Conservation (phyloP, 1,139 yeast genomes). For the Pichia sp. region DNA sequence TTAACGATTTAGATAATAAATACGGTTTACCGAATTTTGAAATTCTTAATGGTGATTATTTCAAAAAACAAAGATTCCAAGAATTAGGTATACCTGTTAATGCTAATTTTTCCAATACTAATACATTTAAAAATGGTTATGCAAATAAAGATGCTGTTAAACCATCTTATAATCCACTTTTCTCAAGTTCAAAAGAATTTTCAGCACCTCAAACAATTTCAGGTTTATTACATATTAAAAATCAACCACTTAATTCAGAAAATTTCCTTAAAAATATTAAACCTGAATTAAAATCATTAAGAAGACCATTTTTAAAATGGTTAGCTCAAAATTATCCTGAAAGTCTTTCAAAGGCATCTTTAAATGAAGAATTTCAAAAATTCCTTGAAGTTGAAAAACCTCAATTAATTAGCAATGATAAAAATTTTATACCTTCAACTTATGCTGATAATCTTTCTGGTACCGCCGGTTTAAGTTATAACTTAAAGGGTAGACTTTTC, state of each 20-base stretch:
- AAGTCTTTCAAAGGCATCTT: constrained; percentile 22
- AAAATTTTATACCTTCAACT: constrained; percentile 18
- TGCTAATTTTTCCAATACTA: constrained; percentile 4
- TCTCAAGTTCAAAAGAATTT: constrained; percentile 17
- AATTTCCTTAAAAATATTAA: constrained; percentile 20
- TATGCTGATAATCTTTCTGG: constrained; percentile 37
- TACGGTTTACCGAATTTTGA: constrained; percentile 50
- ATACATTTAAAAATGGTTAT: background rate
- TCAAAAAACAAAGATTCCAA: constrained; percentile 45
- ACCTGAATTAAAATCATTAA: constrained; percentile 25
- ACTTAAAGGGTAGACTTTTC: constrained; percentile 60
- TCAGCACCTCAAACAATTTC: constrained; percentile 18
- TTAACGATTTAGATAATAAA: constrained; percentile 46
- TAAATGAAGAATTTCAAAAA: constrained; percentile 33
- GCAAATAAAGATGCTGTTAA: background rate
- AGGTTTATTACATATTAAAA: constrained; percentile 22
- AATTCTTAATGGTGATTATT: constrained; percentile 40
- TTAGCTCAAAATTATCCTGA: constrained; percentile 35
- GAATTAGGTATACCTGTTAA: constrained; percentile 42
- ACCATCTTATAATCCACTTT: constrained; percentile 20
- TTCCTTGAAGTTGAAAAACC: constrained; percentile 30
- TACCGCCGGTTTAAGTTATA: constrained; percentile 69
- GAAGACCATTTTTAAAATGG: constrained; percentile 38
- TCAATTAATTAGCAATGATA: constrained; percentile 6
- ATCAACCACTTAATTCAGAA: constrained; percentile 19